These are phyloP conservation scores for Rhizopus microsporus DNA, from an alignment of 371 early-diverging fungal genomes.

Conservation along the genomic window DNA sequence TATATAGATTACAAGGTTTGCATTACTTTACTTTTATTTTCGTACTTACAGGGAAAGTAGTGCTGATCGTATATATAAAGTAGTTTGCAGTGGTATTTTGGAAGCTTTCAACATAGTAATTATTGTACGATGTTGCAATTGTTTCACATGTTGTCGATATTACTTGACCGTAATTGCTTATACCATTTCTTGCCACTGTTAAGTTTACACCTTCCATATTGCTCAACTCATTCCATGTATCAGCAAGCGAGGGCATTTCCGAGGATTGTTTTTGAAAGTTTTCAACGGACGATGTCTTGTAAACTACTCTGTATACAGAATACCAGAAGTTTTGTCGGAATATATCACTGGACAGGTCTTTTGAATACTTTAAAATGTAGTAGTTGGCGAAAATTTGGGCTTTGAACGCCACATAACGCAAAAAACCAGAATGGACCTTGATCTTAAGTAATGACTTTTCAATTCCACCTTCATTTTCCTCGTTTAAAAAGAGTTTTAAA, in stretches of 20 bases:
- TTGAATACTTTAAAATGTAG: conserved; percentile 2
- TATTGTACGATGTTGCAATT: conserved; percentile 9
- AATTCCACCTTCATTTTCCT: conserved; percentile 1
- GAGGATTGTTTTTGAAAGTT: conserved; percentile 3
- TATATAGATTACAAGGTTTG: background rate
- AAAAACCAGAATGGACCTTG: conserved; percentile 2
- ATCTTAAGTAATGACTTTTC: conserved; percentile 2
- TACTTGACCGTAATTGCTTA: conserved; percentile 8
- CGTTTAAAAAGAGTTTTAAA: background rate
- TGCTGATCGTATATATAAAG: conserved; percentile 2
- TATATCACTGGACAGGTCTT: background rate
- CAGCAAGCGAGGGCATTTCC: background rate
- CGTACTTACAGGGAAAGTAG: background rate
- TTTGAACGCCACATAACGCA: conserved; percentile 4
- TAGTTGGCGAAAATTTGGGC: background rate
- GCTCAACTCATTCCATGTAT: conserved; percentile 6
- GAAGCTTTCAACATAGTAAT: conserved; percentile 9
- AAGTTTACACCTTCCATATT: conserved; percentile 3
- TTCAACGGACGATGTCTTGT: conserved; percentile 3
- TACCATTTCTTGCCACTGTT: conserved; percentile 5
- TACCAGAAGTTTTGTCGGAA: conserved; percentile 7
- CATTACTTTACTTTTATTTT: background rate
- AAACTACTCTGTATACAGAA: conserved; percentile 6
- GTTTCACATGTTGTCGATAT: conserved; percentile 7
- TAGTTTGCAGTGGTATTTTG: conserved; percentile 4